Conservation (phyloP, 768 basidiomycete genomes). For the Favolaschia claudopus region DNA sequence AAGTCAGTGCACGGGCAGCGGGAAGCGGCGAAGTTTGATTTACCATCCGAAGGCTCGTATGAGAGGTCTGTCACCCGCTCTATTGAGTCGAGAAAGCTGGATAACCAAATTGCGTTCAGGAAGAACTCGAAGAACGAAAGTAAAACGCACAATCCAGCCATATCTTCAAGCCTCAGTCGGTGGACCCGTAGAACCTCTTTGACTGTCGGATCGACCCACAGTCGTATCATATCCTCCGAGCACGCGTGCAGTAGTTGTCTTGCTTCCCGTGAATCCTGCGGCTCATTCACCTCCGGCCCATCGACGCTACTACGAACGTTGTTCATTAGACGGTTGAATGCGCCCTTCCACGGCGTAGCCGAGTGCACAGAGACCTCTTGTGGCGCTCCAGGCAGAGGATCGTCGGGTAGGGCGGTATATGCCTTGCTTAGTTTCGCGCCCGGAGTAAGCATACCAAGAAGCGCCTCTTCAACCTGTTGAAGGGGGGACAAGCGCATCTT, state of each 20-base stretch:
- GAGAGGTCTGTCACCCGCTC: slow-evolving; percentile 52
- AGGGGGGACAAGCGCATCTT: slow-evolving; percentile 60
- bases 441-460: slow-evolving; percentile 57
- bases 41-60: slow-evolving; percentile 62
- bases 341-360: slow-evolving; percentile 41
- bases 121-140: neutral
- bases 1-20: neutral
- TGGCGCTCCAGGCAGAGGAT: too few relatives aligned
- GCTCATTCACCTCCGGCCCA: slow-evolving; percentile 35
- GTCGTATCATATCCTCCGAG: slow-evolving; percentile 55
- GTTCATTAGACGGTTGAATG: slow-evolving; percentile 43
- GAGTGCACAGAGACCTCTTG: slow-evolving; percentile 46
- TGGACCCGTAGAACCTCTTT: slow-evolving; percentile 47
- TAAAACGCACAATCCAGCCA: slow-evolving; percentile 42
- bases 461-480: slow-evolving; percentile 56
- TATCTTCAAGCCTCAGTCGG: slow-evolving; percentile 57
- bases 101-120: neutral
- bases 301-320: slow-evolving; percentile 37
- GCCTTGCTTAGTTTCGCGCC: slow-evolving; percentile 1
- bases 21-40: neutral
- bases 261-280: slow-evolving; percentile 49
- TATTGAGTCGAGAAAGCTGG: slow-evolving; percentile 59
- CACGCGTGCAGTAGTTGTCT: slow-evolving; percentile 55
- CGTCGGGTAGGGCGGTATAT: slow-evolving; percentile 6
- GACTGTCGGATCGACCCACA: slow-evolving; percentile 58